A percentile compares a stretch with the other conserved stretches of the same genome.
These are phyloP conservation scores for Auricularia cornea DNA, from an alignment of 768 basidiomycete species.

Conservation along the genomic window DNA sequence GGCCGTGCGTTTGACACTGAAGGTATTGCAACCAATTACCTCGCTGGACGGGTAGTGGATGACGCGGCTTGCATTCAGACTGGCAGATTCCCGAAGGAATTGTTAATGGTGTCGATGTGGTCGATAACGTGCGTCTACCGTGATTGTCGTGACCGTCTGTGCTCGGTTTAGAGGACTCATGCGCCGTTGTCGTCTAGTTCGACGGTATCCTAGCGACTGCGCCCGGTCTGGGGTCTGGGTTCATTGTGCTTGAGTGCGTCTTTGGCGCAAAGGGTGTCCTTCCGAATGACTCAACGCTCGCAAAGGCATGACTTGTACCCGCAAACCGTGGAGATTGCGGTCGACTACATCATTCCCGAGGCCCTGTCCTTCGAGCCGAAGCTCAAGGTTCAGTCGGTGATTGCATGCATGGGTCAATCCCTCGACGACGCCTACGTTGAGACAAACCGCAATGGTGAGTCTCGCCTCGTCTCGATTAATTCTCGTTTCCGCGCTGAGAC, in stretches of 20 bases:
- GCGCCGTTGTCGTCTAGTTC: slow-evolving; percentile 37
- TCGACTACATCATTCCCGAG: slow-evolving; percentile 77
- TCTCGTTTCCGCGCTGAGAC: neutral
- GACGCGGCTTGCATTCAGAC: too few species aligned
- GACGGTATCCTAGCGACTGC: slow-evolving; percentile 61
- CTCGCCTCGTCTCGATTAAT: neutral
- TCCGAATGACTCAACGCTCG: neutral
- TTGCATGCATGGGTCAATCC: slow-evolving; percentile 52
- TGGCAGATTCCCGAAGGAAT: slow-evolving; percentile 70
- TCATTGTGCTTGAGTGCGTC: slow-evolving; percentile 69
- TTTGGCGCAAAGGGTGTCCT: neutral
- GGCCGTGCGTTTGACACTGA: slow-evolving; percentile 60
- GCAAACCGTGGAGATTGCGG: slow-evolving; percentile 76
- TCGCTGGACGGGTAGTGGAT: too few species aligned
- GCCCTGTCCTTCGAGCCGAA: slow-evolving; percentile 60
- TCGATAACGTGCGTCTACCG: slow-evolving; percentile 35
- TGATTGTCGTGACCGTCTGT: neutral
- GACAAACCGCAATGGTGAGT: slow-evolving; percentile 57
- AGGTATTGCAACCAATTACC: slow-evolving; percentile 14
- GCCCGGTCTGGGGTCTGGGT: slow-evolving; percentile 53
- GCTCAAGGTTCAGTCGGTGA: slow-evolving; percentile 69
- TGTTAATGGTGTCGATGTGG: slow-evolving; percentile 47
- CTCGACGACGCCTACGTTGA: slow-evolving; percentile 69
- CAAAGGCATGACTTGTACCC: slow-evolving; percentile 69
- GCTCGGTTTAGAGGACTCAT: neutral